Evolutionary conservation across 805 yeast species (phyloP).

Genomic region (Cyberlindnera samutprakarnensis): DNA sequence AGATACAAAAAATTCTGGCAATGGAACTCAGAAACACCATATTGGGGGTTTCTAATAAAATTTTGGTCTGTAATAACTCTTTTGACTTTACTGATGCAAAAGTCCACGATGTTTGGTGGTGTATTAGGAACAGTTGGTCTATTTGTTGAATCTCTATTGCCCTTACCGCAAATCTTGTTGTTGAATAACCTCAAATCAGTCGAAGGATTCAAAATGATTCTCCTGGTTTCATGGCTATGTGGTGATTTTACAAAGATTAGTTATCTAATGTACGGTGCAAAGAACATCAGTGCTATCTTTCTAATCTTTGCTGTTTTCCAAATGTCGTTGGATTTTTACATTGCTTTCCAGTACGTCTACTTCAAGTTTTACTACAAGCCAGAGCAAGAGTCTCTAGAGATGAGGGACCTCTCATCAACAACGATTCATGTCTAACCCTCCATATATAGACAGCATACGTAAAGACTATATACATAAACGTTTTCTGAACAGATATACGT

Average conservation of each 20-base stretch:
- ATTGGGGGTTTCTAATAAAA: constrained; percentile 53
- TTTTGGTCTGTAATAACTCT: constrained; percentile 10
- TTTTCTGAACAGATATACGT: too few relatives aligned
- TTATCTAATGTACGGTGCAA: constrained; percentile 70
- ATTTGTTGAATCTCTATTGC: constrained; percentile 63
- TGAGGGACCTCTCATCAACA: constrained; percentile 6
- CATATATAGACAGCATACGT: too few relatives aligned
- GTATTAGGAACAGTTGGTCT: constrained; percentile 57
- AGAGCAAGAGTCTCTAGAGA: constrained; percentile 8
- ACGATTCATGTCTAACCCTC: too few relatives aligned
- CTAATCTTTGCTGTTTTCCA: constrained; percentile 70
- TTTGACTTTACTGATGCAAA: constrained; percentile 33
- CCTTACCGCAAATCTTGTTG: constrained; percentile 73
- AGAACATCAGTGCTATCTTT: constrained; percentile 56
- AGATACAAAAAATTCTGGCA: constrained; percentile 78
- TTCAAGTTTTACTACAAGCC: constrained; percentile 36
- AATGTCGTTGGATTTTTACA: constrained; percentile 64
- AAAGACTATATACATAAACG: not conserved
- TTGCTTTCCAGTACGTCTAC: constrained; percentile 65
- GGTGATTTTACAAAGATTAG: constrained; percentile 79
- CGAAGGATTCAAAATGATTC: constrained; percentile 70
- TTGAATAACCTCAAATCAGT: constrained; percentile 58
- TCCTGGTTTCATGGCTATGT: constrained; percentile 78
- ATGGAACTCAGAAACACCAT: constrained; percentile 55
- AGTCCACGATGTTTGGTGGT: constrained; percentile 33